phyloP scores from a whole-genome alignment of 2,329 filamentous ascomycete species.

The Cryphonectria carpinicola region DNA sequence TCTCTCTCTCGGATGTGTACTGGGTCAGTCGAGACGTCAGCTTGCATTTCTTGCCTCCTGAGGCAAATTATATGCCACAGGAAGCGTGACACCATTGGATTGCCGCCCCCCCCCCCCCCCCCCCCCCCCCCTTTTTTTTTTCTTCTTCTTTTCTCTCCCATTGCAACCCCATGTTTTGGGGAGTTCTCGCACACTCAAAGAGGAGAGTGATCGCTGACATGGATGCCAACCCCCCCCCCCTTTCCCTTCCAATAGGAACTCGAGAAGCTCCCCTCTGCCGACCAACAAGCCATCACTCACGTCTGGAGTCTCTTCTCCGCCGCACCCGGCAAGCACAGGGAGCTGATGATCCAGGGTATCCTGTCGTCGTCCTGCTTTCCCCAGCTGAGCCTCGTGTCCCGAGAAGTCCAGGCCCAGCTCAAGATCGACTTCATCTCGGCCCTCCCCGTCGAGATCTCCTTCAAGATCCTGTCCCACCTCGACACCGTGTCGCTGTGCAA shows the following conservation, averaged over 20 bases:
- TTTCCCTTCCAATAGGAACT: conserved; percentile 66
- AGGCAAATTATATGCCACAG: conserved; percentile 6
- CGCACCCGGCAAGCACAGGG: conserved; percentile 88
- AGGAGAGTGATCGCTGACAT: conserved; percentile 34
- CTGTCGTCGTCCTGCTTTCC: conserved; percentile 97
- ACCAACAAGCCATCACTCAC: conserved; percentile 94
- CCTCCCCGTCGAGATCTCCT: conserved; percentile 85
- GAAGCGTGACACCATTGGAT: conserved; percentile 15
- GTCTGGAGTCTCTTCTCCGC: conserved; percentile 98
- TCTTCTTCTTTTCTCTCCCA: background rate
- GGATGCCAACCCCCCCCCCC: background rate
- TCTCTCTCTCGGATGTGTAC: background rate
- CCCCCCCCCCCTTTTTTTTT: no score
- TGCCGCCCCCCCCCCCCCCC: no score
- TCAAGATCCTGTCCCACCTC: conserved; percentile 90
- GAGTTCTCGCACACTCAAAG: background rate
- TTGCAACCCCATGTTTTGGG: no score
- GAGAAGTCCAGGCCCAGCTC: conserved; percentile 89
- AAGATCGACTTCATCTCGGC: conserved; percentile 96
- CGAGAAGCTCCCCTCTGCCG: conserved; percentile 76
- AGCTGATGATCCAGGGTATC: conserved; percentile 95
- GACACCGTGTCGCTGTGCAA: conserved; percentile 95
- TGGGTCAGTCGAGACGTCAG: conserved; percentile 5
- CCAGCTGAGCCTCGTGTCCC: conserved; percentile 89
- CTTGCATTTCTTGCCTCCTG: conserved; percentile 23